phyloP scores from a whole-genome alignment of 1,284 basidiomycete genomes.

The Microbotryum scabiosae region DNA sequence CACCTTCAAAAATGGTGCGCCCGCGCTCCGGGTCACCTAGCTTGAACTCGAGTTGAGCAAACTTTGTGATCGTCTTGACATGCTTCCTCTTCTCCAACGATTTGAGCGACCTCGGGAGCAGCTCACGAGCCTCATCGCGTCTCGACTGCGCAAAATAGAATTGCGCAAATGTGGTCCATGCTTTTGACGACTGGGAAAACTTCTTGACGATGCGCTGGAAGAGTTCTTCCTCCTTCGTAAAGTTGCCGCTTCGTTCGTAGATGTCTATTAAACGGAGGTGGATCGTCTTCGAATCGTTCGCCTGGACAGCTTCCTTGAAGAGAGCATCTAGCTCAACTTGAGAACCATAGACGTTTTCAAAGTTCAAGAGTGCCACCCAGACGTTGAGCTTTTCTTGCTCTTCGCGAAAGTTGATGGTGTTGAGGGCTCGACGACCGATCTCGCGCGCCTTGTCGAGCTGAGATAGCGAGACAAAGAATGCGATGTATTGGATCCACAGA shows the following conservation, averaged over 20 bases:
- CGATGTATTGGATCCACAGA: conserved; percentile 99
- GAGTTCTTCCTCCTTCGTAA: conserved; percentile 77
- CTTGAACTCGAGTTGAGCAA: conserved; percentile 92
- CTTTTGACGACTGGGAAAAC: conserved; percentile 81
- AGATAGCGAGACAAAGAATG: conserved; percentile 89
- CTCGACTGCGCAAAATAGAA: conserved; percentile 48
- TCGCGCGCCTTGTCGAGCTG: conserved; percentile 90
- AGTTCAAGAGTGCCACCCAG: conserved; percentile 91
- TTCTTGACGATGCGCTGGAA: conserved; percentile 80
- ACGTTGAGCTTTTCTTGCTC: conserved; percentile 95
- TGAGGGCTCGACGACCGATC: conserved; percentile 73
- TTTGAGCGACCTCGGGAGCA: conserved; percentile 83
- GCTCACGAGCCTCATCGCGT: conserved; percentile 61
- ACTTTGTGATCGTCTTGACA: conserved; percentile 90
- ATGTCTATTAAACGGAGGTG: conserved; percentile 77
- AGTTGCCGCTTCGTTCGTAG: conserved; percentile 71
- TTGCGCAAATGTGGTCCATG: conserved; percentile 83
- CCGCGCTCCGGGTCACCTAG: conserved; percentile 88
- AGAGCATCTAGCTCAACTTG: conserved; percentile 64
- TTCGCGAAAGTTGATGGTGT: conserved; percentile 88
- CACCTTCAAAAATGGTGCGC: conserved; percentile 91
- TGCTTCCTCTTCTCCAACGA: conserved; percentile 91
- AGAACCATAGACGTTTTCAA: conserved; percentile 90
- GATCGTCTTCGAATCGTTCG: conserved; percentile 87
- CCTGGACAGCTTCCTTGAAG: conserved; percentile 82